phyloP scores from a whole-genome alignment of 768 basidiomycete species.

The Coprinopsis marcescibilis region DNA sequence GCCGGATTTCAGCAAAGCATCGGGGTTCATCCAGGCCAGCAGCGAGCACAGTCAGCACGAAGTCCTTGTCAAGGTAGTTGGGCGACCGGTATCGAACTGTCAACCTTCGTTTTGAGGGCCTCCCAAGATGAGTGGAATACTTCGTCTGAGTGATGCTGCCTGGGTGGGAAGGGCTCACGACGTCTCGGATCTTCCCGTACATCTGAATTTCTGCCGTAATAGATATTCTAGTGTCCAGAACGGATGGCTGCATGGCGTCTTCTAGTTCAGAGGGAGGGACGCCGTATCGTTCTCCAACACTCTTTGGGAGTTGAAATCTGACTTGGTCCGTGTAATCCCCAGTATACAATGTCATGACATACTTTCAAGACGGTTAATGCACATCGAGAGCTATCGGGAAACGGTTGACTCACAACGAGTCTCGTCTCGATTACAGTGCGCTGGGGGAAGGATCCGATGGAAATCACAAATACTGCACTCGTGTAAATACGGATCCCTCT shows the following conservation, averaged over 20 bases:
- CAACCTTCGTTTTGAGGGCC: constrained; percentile 33
- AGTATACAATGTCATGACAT: constrained; percentile 47
- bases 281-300: constrained; percentile 50
- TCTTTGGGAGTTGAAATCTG: constrained; percentile 49
- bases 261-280: constrained; percentile 32
- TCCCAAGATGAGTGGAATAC: constrained; percentile 29
- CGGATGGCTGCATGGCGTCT: constrained; percentile 22
- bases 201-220: constrained; percentile 45
- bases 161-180: constrained; percentile 41
- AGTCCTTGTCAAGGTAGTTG: constrained; percentile 41
- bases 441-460: constrained; percentile 47
- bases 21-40: constrained; percentile 47
- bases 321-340: constrained; percentile 43
- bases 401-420: constrained; percentile 33
- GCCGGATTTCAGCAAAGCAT: constrained; percentile 46
- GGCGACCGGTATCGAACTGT: constrained; percentile 34
- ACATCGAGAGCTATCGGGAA: background rate
- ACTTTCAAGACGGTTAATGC: constrained; percentile 24
- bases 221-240: constrained; percentile 27
- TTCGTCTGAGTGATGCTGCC: constrained; percentile 24
- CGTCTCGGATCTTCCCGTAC: constrained; percentile 33
- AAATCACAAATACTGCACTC: constrained; percentile 49
- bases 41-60: constrained; percentile 45
- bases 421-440: constrained; percentile 31
- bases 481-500: background rate